Evolutionary conservation across 768 basidiomycete genomes (phyloP).

Genomic region (Lactarius psammicola): DNA sequence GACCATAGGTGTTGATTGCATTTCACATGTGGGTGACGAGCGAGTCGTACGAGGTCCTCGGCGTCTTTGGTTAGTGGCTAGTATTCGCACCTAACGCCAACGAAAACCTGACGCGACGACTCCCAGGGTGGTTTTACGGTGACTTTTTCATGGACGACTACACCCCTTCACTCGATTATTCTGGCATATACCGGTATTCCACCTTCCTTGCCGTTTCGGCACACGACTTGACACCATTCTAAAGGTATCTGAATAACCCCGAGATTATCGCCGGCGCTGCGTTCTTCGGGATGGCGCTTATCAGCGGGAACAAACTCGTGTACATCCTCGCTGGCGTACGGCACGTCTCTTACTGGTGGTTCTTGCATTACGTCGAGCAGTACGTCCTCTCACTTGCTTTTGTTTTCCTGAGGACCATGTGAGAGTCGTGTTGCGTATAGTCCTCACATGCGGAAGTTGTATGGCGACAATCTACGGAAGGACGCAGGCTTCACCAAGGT

Average conservation of each 20-base stretch:
- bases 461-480: constrained; percentile 89
- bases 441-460: constrained; percentile 97
- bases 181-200: constrained; percentile 87
- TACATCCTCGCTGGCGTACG: constrained; percentile 79
- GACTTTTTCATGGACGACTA: constrained; percentile 97
- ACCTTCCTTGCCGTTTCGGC: neutral
- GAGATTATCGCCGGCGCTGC: constrained; percentile 95
- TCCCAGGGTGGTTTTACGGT: constrained; percentile 93
- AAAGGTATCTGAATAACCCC: constrained; percentile 88
- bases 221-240: constrained; percentile 1
- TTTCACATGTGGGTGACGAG: constrained; percentile 90
- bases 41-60: constrained; percentile 90
- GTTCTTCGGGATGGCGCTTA: constrained; percentile 89
- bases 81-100: neutral
- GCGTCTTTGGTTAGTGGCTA: constrained; percentile 81
- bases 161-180: constrained; percentile 87
- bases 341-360: constrained; percentile 94
- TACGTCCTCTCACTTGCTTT: constrained; percentile 41
- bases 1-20: constrained; percentile 67
- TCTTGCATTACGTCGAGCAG: constrained; percentile 90
- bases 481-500: constrained; percentile 98
- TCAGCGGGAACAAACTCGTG: constrained; percentile 92
- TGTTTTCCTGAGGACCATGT: neutral
- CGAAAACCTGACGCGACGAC: neutral
- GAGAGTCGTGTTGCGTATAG: constrained; percentile 48